Evolutionary conservation across 148 eudicot species (phyloP), one percentile per base, ranked within the genome.

Genomic region (Rhododendron williamsianum): DNA sequence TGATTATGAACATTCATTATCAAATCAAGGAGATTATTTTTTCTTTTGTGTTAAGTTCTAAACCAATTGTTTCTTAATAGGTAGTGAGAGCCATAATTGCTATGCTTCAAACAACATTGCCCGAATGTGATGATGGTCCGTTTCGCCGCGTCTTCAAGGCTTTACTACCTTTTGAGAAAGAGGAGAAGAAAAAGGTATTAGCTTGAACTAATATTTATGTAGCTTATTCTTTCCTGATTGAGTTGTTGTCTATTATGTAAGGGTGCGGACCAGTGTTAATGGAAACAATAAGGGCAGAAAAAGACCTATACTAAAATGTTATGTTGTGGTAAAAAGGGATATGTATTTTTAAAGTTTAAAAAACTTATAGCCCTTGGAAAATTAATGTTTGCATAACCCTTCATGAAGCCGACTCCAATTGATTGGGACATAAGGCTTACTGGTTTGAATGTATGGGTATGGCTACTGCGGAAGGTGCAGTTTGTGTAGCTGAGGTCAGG

Each of bases 111-210:
- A 95, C 99, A 54, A 84, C 97, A 76, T 89, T 94, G 86, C 95
- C 95, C 36, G 92, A 85, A 76, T 95, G 98, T 91, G 98, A 93
- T 85, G 97, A 96, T 91, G 92, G 90, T 46, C 73, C 97, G 67
- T 96, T 89, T 91, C 95, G 94, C 67, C 94, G 90, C 81, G 96
- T 90, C 36, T 96, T 96, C 83, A 96, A 96, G 90, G 93, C 98
- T 69, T 88, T 96, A 69, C 90, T 96, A 86, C 95, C 94, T 83
- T 94, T 87, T 81, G 98, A 93, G 36, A 96, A 95, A 91, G 98
- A 93, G 82, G 98, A 96, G 81, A 95, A 88, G 86, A 95, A 90
- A 83, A 91, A 87, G 97, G 99, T 95, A 86, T 80, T 54, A 0
- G 35, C 48, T 23, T 52, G 51, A 43, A n/a, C 71, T 33, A 54